Evolutionary conservation across 441 rosid genomes (phyloP).

Genomic region (Adansonia grandidieri): DNA sequence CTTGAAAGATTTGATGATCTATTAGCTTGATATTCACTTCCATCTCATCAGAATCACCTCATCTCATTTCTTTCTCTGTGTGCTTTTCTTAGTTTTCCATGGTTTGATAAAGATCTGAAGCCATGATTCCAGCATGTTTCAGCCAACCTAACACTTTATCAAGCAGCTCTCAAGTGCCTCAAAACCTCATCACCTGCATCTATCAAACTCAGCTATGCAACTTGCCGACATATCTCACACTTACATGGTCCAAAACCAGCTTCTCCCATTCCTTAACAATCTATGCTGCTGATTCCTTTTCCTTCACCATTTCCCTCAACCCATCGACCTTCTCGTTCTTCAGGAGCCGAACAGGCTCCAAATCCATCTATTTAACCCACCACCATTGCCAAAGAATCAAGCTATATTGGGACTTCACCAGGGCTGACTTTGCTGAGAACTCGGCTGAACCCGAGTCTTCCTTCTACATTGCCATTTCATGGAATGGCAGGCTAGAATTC

Average conservation of each 20-base stretch:
- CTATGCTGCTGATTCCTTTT: conserved; percentile 46
- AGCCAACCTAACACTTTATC: conserved; percentile 42
- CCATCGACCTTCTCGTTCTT: conserved; percentile 56
- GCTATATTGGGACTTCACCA: conserved; percentile 61
- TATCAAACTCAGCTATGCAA: conserved; percentile 53
- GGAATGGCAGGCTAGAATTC: conserved; percentile 48
- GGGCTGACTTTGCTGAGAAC: conserved; percentile 43
- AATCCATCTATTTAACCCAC: conserved; percentile 47
- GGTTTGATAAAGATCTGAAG: not conserved
- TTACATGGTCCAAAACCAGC: conserved; percentile 56
- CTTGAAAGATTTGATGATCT: not conserved
- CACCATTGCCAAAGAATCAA: conserved; percentile 50
- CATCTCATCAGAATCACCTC: conserved; percentile 20
- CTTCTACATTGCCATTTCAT: conserved; percentile 52
- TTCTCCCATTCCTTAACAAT: conserved; percentile 55
- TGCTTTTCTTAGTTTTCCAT: too few species aligned
- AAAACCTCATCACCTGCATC: conserved; percentile 49
- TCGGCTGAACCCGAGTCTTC: conserved; percentile 56
- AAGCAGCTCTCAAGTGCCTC: conserved; percentile 41
- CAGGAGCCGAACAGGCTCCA: conserved; percentile 51
- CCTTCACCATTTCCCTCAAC: conserved; percentile 51
- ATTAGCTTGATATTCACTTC: conserved; percentile 7
- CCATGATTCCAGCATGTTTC: not conserved
- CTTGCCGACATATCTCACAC: conserved; percentile 51
- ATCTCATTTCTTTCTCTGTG: not conserved